These are phyloP conservation scores for Leishmania tropica DNA, from an alignment of 208 protist genomes.

Conservation along the genomic window DNA sequence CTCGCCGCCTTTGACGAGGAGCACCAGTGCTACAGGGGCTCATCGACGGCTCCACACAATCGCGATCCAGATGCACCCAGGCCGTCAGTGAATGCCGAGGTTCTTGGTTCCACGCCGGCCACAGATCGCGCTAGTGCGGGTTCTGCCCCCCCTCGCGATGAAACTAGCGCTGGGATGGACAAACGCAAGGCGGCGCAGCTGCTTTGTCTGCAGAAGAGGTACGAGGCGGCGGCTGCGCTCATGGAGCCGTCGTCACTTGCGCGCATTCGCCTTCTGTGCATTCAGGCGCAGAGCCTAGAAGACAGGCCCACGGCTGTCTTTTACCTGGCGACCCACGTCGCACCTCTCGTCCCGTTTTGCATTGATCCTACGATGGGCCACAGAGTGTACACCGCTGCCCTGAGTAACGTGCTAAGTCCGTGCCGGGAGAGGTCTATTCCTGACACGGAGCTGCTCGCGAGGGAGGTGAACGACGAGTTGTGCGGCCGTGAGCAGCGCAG, in stretches of 20 bases:
- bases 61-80: background rate
- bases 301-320: conserved; percentile 28
- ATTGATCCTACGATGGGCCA: conserved; percentile 35
- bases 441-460: conserved; percentile 38
- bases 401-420: conserved; percentile 29
- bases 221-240: conserved; percentile 50
- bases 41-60: background rate
- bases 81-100: background rate
- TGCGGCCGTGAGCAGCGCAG: conserved; percentile 40
- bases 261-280: conserved; percentile 58
- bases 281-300: conserved; percentile 47
- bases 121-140: background rate
- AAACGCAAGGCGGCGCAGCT: conserved; percentile 57
- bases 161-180: conserved; percentile 16
- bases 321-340: conserved; percentile 47
- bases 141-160: background rate
- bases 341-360: conserved; percentile 49
- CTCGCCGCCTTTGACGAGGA: conserved; percentile 49
- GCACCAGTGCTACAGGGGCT: conserved; percentile 1
- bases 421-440: conserved; percentile 11
- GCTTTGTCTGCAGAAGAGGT: conserved; percentile 52
- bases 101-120: background rate
- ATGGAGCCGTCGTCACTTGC: conserved; percentile 50
- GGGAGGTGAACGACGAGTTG: conserved; percentile 73
- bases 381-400: conserved; percentile 29